Percentiles rank a stretch among this genome's conserved stretches.
phyloP scores from a whole-genome alignment of 106 monocot genomes.

The Dioscorea dumetorum region DNA sequence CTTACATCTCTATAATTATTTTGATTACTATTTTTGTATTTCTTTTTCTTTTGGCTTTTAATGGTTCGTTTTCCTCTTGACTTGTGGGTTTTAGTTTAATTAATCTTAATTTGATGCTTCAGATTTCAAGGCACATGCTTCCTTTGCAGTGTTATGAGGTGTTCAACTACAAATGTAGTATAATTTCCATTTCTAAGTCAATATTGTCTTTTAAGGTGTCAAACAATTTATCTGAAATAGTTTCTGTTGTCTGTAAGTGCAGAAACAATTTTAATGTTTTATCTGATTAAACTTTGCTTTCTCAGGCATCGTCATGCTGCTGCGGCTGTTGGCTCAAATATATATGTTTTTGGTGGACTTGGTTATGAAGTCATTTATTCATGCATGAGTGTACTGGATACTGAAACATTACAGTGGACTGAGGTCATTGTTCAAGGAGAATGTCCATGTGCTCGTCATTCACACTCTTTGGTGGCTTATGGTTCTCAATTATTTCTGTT shows the following conservation, averaged over 20 bases:
- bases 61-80: background rate
- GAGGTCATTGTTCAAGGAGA: conserved; percentile 42
- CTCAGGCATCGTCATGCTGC: conserved; percentile 95
- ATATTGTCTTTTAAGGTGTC: background rate
- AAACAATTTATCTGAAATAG: background rate
- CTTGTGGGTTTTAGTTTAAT: too few relatives aligned
- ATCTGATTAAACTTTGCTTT: background rate
- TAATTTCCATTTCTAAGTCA: background rate
- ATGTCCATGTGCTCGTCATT: conserved; percentile 84
- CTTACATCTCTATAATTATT: too few relatives aligned
- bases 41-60: background rate
- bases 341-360: conserved; percentile 94
- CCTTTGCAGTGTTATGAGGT: too few relatives aligned
- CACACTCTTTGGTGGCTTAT: conserved; percentile 64
- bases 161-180: background rate
- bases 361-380: conserved; percentile 64
- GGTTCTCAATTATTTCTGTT: conserved; percentile 61
- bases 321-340: conserved; percentile 56
- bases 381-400: conserved; percentile 63
- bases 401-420: conserved; percentile 52
- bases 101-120: too few relatives aligned
- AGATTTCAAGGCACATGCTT: too few relatives aligned
- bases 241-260: background rate
- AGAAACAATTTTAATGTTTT: too few relatives aligned
- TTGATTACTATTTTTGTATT: background rate